Conservation (phyloP, 352 stramenopile genomes). For the Globisporangium nagaii region DNA sequence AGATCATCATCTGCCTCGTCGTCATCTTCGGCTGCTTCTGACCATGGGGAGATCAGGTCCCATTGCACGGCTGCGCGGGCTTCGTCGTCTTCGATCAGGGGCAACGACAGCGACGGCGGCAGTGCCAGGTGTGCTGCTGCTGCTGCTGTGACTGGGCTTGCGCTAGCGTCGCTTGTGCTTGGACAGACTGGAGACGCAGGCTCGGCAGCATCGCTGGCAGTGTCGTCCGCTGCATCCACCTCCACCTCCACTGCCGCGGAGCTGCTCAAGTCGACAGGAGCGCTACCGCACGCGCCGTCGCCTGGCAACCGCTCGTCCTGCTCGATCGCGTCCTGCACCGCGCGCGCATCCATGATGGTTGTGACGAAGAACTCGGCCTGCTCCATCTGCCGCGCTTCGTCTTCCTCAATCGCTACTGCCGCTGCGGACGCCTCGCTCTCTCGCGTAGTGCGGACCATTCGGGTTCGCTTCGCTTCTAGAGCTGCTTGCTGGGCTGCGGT, state of each 20-base stretch:
- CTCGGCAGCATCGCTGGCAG: too few relatives aligned
- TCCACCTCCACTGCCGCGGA: background rate
- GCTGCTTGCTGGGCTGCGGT: too few relatives aligned
- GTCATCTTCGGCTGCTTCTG: constrained; percentile 10
- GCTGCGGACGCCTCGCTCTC: too few relatives aligned
- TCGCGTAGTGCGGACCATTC: too few relatives aligned
- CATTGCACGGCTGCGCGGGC: constrained; percentile 15
- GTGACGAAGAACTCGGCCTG: constrained; percentile 12
- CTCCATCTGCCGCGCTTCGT: constrained; percentile 11
- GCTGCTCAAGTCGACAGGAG: too few relatives aligned
- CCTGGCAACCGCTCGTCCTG: background rate
- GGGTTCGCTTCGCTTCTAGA: too few relatives aligned
- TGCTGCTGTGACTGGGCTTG: background rate
- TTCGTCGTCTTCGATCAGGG: background rate
- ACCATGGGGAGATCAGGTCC: constrained; percentile 55
- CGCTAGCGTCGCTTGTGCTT: background rate
- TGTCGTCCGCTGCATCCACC: background rate
- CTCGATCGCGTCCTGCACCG: background rate
- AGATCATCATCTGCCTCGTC: background rate
- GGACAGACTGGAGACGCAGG: background rate
- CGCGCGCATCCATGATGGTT: constrained; percentile 13
- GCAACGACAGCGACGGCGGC: background rate
- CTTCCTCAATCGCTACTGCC: background rate
- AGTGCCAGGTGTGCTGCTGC: background rate
- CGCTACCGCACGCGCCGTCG: too few relatives aligned